A percentile compares a stretch with the other conserved stretches of the same genome.
Evolutionary conservation across 441 rosid genomes (phyloP).

Genomic region (Aleurites moluccanus): DNA sequence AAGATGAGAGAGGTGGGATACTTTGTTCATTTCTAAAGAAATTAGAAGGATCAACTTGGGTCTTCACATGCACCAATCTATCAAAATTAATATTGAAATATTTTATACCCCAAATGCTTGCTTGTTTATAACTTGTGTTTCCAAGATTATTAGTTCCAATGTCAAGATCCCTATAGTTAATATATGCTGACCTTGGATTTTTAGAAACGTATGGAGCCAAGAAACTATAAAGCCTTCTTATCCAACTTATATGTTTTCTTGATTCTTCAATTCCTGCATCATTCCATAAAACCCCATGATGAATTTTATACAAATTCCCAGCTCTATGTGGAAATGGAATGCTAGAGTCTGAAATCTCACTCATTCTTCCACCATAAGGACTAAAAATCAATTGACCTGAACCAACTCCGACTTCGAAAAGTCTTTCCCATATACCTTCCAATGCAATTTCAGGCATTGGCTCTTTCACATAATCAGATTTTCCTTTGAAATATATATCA

Average conservation of each 20-base stretch:
- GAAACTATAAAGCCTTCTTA: conserved; percentile 39
- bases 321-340: conserved; percentile 54
- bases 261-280: conserved; percentile 27
- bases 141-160: conserved; percentile 34
- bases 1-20: not conserved
- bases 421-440: conserved; percentile 40
- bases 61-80: conserved; percentile 2
- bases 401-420: conserved; percentile 33
- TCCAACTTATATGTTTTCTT: conserved; percentile 26
- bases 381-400: conserved; percentile 26
- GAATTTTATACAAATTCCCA: conserved; percentile 46
- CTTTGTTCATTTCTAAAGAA: conserved; percentile 1
- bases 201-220: conserved; percentile 55
- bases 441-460: conserved; percentile 38
- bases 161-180: conserved; percentile 56
- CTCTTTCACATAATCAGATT: conserved; percentile 48
- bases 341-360: conserved; percentile 32
- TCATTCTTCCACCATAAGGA: conserved; percentile 59
- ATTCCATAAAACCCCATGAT: conserved; percentile 42
- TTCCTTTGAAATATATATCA: conserved; percentile 43
- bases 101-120: conserved; percentile 5
- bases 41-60: conserved; percentile 2
- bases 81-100: conserved; percentile 1
- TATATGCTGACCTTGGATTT: conserved; percentile 49
- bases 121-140: conserved; percentile 8